Evolutionary conservation across 1,139 yeast species (phyloP).

Genomic region (Geotrichum europaeum): DNA sequence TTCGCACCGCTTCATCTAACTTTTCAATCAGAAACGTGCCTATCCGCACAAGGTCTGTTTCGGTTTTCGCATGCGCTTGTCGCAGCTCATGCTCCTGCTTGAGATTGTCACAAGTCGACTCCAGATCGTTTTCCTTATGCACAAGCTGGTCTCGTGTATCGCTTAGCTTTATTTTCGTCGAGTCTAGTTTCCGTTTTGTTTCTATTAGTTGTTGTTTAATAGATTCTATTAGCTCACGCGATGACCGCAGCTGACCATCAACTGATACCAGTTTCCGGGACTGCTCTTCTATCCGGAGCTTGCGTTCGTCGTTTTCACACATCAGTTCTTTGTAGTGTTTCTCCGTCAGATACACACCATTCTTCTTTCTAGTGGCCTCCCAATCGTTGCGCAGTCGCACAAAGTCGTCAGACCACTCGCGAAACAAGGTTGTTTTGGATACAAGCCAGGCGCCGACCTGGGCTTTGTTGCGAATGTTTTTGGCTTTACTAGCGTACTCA

Average conservation of each 20-base stretch:
- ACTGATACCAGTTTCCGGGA: slow-evolving; percentile 42
- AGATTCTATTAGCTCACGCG: slow-evolving; percentile 32
- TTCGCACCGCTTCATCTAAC: slow-evolving; percentile 28
- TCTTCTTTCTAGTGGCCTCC: slow-evolving; percentile 54
- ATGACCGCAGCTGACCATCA: slow-evolving; percentile 39
- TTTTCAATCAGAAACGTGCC: slow-evolving; percentile 29
- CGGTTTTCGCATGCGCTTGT: slow-evolving; percentile 32
- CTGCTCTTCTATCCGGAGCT: slow-evolving; percentile 37
- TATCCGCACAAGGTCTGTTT: slow-evolving; percentile 27
- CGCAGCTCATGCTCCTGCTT: slow-evolving; percentile 27
- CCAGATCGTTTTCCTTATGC: slow-evolving; percentile 22
- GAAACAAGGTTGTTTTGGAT: slow-evolving; percentile 46
- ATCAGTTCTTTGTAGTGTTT: slow-evolving; percentile 43
- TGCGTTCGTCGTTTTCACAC: slow-evolving; percentile 14
- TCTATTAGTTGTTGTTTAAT: slow-evolving; percentile 26
- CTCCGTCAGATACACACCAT: slow-evolving; percentile 59
- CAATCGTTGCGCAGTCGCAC: slow-evolving; percentile 58
- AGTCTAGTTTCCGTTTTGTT: slow-evolving; percentile 28
- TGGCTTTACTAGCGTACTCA: slow-evolving; percentile 77
- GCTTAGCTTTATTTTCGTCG: slow-evolving; percentile 19
- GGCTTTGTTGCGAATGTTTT: slow-evolving; percentile 68
- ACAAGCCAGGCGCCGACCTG: slow-evolving; percentile 47
- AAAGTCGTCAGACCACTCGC: slow-evolving; percentile 48
- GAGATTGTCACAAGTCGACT: slow-evolving; percentile 23
- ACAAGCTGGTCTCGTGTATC: slow-evolving; percentile 21